Percentiles rank a stretch among this genome's conserved stretches.
Conservation (phyloP, 2,329 filamentous ascomycete genomes). For the Lecanicillium sp. region DNA sequence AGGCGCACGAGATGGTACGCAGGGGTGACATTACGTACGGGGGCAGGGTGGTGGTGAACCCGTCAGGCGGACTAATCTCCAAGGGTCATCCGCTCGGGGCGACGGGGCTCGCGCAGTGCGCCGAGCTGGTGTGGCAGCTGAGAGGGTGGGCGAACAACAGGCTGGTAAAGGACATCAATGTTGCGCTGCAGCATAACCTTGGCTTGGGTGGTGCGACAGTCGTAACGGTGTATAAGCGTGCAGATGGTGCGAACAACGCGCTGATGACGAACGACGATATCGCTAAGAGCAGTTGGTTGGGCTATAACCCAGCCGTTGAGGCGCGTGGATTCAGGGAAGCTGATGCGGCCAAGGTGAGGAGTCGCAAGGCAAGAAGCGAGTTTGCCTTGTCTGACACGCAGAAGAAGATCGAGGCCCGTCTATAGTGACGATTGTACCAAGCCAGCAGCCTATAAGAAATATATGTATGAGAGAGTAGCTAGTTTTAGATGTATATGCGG, state of each 20-base stretch:
- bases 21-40: constrained; percentile 22
- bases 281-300: background rate
- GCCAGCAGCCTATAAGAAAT: too few species aligned
- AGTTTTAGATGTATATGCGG: background rate
- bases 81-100: constrained; percentile 27
- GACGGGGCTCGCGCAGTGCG: constrained; percentile 25
- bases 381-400: constrained; percentile 10
- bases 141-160: constrained; percentile 26
- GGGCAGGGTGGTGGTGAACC: constrained; percentile 23
- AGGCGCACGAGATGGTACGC: constrained; percentile 20
- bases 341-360: constrained; percentile 8
- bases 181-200: constrained; percentile 25
- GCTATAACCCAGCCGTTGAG: constrained; percentile 12
- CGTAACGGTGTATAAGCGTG: constrained; percentile 22
- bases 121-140: constrained; percentile 26
- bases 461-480: background rate
- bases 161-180: constrained; percentile 15
- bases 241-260: constrained; percentile 14
- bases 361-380: background rate
- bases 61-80: constrained; percentile 24
- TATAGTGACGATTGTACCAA: too few species aligned
- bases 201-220: constrained; percentile 24
- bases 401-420: constrained; percentile 11
- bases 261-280: constrained; percentile 1
- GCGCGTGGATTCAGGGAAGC: constrained; percentile 7